Conservation (phyloP, 495 filamentous ascomycete species). For the Penicillium ochrochloron region DNA sequence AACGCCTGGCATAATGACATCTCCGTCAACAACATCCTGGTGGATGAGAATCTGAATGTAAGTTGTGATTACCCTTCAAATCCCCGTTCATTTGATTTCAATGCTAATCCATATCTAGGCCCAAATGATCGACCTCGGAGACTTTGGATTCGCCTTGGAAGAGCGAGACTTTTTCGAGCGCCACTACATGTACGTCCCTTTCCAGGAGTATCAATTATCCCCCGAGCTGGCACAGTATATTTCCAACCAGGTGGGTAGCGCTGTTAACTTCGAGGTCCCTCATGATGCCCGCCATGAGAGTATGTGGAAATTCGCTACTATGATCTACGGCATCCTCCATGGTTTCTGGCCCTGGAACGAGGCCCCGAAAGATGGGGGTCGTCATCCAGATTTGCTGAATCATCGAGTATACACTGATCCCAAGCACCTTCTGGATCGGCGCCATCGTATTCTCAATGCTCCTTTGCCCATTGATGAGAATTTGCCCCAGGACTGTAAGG, state of each 20-base stretch:
- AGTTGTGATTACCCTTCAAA: slow-evolving; percentile 2
- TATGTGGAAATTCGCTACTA: slow-evolving; percentile 31
- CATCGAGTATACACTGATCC: neutral
- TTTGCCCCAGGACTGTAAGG: slow-evolving; percentile 34
- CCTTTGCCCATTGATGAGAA: slow-evolving; percentile 23
- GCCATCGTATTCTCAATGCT: slow-evolving; percentile 24
- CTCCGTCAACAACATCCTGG: slow-evolving; percentile 30
- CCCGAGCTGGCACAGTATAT: slow-evolving; percentile 27
- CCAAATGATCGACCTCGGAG: slow-evolving; percentile 31
- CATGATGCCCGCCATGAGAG: slow-evolving; percentile 17
- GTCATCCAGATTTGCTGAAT: slow-evolving; percentile 7
- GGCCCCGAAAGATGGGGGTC: slow-evolving; percentile 4
- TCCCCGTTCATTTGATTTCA: neutral
- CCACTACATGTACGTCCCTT: slow-evolving; percentile 11
- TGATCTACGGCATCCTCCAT: slow-evolving; percentile 32
- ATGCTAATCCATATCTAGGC: slow-evolving; percentile 2
- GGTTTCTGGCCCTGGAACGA: slow-evolving; percentile 36
- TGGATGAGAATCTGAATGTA: slow-evolving; percentile 33
- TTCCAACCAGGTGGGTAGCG: neutral
- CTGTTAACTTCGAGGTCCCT: neutral
- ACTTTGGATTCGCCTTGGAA: slow-evolving; percentile 21
- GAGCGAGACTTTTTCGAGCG: slow-evolving; percentile 11
- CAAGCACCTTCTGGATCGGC: slow-evolving; percentile 7
- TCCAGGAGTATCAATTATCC: slow-evolving; percentile 30
- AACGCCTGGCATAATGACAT: slow-evolving; percentile 32